Evolutionary conservation across 371 early-diverging fungal genomes (phyloP).

Genomic region (Syncephalastrum sp.): DNA sequence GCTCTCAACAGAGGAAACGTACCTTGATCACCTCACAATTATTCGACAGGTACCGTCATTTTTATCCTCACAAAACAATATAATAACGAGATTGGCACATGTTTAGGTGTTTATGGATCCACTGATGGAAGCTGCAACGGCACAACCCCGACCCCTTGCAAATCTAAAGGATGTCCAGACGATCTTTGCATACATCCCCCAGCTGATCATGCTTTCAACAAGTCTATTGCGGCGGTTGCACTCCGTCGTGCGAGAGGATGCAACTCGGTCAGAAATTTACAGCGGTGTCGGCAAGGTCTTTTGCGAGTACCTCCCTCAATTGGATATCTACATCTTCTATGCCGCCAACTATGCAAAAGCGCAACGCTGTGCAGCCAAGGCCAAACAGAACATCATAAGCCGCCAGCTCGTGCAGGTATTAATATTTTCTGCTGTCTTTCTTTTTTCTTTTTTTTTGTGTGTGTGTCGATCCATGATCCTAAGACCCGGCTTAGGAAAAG

Average conservation of each 20-base stretch:
- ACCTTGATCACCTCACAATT: conserved; percentile 40
- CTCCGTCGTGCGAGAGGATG: conserved; percentile 14
- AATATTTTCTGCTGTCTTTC: conserved; percentile 14
- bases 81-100: conserved; percentile 5
- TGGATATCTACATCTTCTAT: conserved; percentile 42
- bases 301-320: conserved; percentile 33
- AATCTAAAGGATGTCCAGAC: conserved; percentile 36
- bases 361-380: conserved; percentile 27
- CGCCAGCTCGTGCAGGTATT: conserved; percentile 36
- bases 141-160: conserved; percentile 32
- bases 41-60: conserved; percentile 39
- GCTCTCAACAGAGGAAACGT: conserved; percentile 47
- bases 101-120: conserved; percentile 52
- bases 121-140: conserved; percentile 33
- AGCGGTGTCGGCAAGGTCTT: conserved; percentile 39
- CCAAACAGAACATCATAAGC: conserved; percentile 29
- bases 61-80: conserved; percentile 2
- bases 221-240: conserved; percentile 29
- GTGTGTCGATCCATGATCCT: conserved; percentile 10
- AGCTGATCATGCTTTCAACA: conserved; percentile 40
- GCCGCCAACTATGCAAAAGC: conserved; percentile 42
- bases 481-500: conserved; percentile 40
- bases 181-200: conserved; percentile 46
- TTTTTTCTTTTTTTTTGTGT: conserved; percentile 15
- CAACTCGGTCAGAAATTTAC: conserved; percentile 18